phyloP scores from a whole-genome alignment of 768 basidiomycete species.

The Neoboletus magnificus region DNA sequence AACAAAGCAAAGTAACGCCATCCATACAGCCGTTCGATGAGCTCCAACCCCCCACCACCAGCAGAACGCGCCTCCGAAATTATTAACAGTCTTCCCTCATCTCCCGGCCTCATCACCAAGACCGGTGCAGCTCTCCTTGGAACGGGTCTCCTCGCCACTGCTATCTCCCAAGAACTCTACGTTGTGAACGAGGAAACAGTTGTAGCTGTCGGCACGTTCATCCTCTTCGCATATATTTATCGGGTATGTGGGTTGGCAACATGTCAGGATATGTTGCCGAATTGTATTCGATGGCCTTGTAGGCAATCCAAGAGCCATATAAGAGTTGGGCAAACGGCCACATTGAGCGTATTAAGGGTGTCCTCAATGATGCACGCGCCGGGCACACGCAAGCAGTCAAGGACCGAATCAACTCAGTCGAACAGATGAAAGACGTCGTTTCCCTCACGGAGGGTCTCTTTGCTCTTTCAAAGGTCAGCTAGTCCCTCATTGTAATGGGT shows the following conservation, averaged over 20 bases:
- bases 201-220: slow-evolving; percentile 77
- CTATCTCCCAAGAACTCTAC: slow-evolving; percentile 96
- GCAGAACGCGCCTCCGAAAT: slow-evolving; percentile 86
- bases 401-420: slow-evolving; percentile 87
- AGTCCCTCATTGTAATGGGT: not conserved
- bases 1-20: slow-evolving; percentile 6
- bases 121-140: slow-evolving; percentile 90
- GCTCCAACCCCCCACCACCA: slow-evolving; percentile 67
- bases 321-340: slow-evolving; percentile 88
- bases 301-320: slow-evolving; percentile 86
- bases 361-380: slow-evolving; percentile 76
- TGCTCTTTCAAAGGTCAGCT: slow-evolving; percentile 78
- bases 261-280: not conserved
- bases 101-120: slow-evolving; percentile 88
- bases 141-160: slow-evolving; percentile 82
- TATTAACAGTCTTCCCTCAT: slow-evolving; percentile 83
- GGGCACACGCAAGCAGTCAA: slow-evolving; percentile 94
- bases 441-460: slow-evolving; percentile 88
- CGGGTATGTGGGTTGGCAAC: slow-evolving; percentile 48
- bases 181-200: slow-evolving; percentile 97
- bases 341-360: slow-evolving; percentile 76
- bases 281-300: slow-evolving; percentile 17
- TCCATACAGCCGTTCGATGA: slow-evolving; percentile 58
- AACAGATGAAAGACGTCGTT: slow-evolving; percentile 94
- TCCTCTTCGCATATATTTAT: slow-evolving; percentile 79